A percentile compares a stretch with the other conserved stretches of the same genome.
These are phyloP conservation scores for Coniferiporia sulphurascens DNA, from an alignment of 1,284 basidiomycete species.

Conservation along the genomic window DNA sequence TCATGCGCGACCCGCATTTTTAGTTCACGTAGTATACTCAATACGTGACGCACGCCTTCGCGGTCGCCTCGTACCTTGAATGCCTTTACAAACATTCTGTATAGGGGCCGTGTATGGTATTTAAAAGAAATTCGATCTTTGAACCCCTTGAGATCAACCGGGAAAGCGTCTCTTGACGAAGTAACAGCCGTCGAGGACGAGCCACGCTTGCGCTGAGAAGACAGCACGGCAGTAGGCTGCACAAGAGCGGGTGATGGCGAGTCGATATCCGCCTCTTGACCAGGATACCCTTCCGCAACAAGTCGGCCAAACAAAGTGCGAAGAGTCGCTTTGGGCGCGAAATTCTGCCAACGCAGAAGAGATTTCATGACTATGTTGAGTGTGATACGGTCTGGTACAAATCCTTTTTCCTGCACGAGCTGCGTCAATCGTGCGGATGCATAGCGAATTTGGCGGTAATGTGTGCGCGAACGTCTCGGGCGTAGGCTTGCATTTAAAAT, in stretches of 20 bases:
- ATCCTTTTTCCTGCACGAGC: constrained; percentile 38
- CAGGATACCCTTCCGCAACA: constrained; percentile 52
- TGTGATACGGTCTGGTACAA: constrained; percentile 58
- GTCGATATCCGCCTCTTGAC: constrained; percentile 20
- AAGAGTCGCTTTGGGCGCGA: constrained; percentile 38
- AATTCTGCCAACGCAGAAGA: constrained; percentile 42
- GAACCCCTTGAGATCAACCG: constrained; percentile 29
- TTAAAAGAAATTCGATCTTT: constrained; percentile 41
- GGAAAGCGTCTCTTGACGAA: constrained; percentile 17
- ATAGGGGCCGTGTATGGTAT: constrained; percentile 56
- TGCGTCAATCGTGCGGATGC: constrained; percentile 35
- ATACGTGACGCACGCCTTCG: constrained; percentile 45
- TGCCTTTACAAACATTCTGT: constrained; percentile 66
- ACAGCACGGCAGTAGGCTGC: neutral
- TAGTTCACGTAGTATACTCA: constrained; percentile 40
- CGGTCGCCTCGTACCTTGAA: constrained; percentile 51
- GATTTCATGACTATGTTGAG: constrained; percentile 58
- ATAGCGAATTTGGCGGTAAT: constrained; percentile 40
- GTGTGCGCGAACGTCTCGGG: constrained; percentile 29
- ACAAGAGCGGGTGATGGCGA: neutral
- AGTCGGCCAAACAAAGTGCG: constrained; percentile 57
- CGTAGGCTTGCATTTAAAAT: constrained; percentile 43
- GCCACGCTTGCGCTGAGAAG: too few species aligned
- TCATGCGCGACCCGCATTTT: neutral
- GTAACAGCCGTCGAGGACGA: too few species aligned